These are phyloP conservation scores for Colletotrichum sansevieriae DNA, from an alignment of 2,329 filamentous ascomycete species.

Conservation along the genomic window DNA sequence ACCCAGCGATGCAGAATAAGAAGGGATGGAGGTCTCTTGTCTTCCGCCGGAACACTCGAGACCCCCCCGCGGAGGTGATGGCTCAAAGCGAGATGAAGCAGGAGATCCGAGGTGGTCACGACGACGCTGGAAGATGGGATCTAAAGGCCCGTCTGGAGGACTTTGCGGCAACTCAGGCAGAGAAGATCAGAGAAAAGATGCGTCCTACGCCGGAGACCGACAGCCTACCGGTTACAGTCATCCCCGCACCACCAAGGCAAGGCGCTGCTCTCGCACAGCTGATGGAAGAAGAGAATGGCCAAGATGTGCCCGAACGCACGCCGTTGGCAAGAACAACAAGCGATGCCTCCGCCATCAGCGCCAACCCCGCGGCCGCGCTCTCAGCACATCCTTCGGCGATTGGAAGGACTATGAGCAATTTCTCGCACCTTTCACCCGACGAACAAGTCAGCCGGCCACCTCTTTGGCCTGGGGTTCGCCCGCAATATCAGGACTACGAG, in stretches of 20 bases:
- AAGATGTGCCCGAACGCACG: conserved; percentile 22
- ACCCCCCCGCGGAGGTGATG: conserved; percentile 35
- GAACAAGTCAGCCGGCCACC: conserved; percentile 53
- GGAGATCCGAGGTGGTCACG: conserved; percentile 44
- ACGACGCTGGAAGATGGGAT: conserved; percentile 63
- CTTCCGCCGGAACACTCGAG: conserved; percentile 45
- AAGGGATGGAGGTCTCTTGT: conserved; percentile 51
- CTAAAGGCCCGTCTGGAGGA: conserved; percentile 69
- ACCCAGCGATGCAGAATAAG: conserved; percentile 39
- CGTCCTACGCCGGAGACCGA: conserved; percentile 67
- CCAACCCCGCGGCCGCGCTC: conserved; percentile 12
- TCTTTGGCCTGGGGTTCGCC: conserved; percentile 58
- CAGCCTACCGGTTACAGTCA: conserved; percentile 69
- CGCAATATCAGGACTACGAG: conserved; percentile 50
- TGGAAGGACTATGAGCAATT: conserved; percentile 35
- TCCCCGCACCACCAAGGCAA: conserved; percentile 71
- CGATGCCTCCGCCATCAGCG: conserved; percentile 35
- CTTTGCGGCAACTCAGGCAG: conserved; percentile 72
- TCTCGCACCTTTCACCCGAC: conserved; percentile 34
- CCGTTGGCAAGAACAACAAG: conserved; percentile 32
- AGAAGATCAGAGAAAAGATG: conserved; percentile 69
- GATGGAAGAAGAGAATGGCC: conserved; percentile 64
- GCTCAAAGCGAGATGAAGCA: conserved; percentile 22
- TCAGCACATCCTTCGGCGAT: conserved; percentile 11
- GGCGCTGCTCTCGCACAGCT: conserved; percentile 69